Base-by-base conservation (phyloP, 768 basidiomycete species). In the Lactifluus hygrophoroides region DNA sequence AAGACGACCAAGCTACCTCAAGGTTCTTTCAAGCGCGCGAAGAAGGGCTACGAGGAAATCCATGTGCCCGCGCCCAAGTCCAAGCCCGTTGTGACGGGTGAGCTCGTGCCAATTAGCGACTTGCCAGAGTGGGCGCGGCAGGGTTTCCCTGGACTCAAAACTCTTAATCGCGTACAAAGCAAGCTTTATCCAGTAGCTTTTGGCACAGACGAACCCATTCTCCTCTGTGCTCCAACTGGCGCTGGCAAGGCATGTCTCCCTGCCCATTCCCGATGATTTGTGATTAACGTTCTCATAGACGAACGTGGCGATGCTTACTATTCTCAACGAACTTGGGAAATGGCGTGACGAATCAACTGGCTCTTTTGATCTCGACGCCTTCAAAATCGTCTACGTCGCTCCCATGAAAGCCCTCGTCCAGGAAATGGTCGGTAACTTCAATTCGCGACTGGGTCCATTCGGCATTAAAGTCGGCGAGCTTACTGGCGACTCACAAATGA, bases 361-460 rank as follows among this genome's bases (percentile, higher is more conserved):
- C 37, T 71, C 73, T 10, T 89, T 96, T 67, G 90, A 93, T 67
- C 79, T 94, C 34, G 86, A 90, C 61, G 75, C 88, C 0, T 96
- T 98, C 82, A 99, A 99, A 74, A 88, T 96, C 54, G 84, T 99
- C 64, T 99, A 98, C 70, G 84, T 99, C 51, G 95, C 96, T 0
- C 96, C 95, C 3, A 99, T 99, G 96, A 99, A 99, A 71, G 96
- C 95, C 3, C 81, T 99, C 57, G 95, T 99, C 0, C 95, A 98
- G 69, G 96, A 99, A 72, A 94, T 95, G 87, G 96, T 98, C 58
- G 90, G 92, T 63, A 95, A 94, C 70, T 99, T 99, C 68, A 79
- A 80, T 34, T 75, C 81, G 8, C 86, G 95, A 4, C 83, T 99
- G 45, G 71, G 71, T 1, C 70, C 76, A 0, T 85, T 77, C 66